Evolutionary conservation across 2,329 filamentous ascomycete species (phyloP), one percentile per base, ranked within the genome.

Genomic region (Sclerotinia sclerotiorum): DNA sequence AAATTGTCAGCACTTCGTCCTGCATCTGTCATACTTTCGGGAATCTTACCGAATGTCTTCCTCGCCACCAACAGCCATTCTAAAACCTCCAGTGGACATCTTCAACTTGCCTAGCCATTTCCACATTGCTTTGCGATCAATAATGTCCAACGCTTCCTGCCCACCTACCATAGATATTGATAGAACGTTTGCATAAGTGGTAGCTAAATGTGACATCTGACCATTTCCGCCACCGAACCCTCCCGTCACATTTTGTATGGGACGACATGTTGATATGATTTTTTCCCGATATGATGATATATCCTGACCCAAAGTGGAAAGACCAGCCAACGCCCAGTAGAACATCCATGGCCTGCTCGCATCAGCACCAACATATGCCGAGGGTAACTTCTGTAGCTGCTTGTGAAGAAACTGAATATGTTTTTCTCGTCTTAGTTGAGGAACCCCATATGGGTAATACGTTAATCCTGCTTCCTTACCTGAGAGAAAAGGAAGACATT

Each of bases 171-270:
- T 86, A 32, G 90, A 87, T 64, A 99, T 83, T 57, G 91, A 88
- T 69, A 99, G 85, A 27, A 97, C 81, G 52, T 90, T 86, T 60
- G 94, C 93, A 83, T 98, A 99, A 0, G 91, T 93, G 58, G 92
- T 90, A 68, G 95, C 95, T 73, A 95, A 85, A 80, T 99, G 95
- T 65, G 92, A 93, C 73, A 87, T 84, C 78, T 98, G 95, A 39
- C 94, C 93, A 78, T 93, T 90, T n/a, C 95, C 94, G 71, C 94
- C 95, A 65, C 93, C 95, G 78, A 97, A 97, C 2, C 95, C 95
- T 63, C 95, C 95, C 21, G 84, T 84, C 29, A 83, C 79, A 79
- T 97, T 96, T 80, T 98, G 95, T 80, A 94, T 89, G 56, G 92
- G 87, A 60, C 84, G 84, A 63, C 95, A 89, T 8, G 94, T 97